Evolutionary conservation across 1,139 yeast species (phyloP), one percentile per base, ranked within the genome.

Genomic region (Spathaspora sp.): DNA sequence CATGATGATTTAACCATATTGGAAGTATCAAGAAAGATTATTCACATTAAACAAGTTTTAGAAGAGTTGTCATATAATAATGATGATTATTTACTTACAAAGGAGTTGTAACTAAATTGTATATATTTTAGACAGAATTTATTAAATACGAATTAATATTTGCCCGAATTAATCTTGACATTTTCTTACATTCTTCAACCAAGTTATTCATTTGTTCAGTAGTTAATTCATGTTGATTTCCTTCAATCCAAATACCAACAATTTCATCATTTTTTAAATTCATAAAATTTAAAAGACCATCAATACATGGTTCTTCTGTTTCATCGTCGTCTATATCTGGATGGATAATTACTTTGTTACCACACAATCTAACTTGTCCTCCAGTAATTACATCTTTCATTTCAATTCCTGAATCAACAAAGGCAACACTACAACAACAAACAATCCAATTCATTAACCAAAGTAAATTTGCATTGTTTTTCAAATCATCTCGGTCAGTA

Each of bases 381-480:
- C 90, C 82, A 4, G 91, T 80, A 1, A 90, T 90, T 45, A 91
- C 68, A 60, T 90, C 96, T 48, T 80, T 72, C 23, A 89, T 64
- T 56, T 89, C 95, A 37, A 91, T 83, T 5, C 89, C 90, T 0
- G 97, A 85, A 63, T 91, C 95, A 1, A 87, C 83, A 50, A 91
- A 65, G 0, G 97, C 96, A 47, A 89, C 63, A 7, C 88, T 78
- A 2, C 86, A 74, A 44, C 86, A 80, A 53, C 84, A 84, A 11
- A 81, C 68, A 7, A 78, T 63, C 71, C 80, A 74, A 41, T 63
- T 64, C 38, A 68, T 61, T 44, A 75, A 63, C 50, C 77, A 70
- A 41, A 76, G 63, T 39, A 78, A 58, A 47, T 67, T 64, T 24
- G 70, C 57, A 31, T 66, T 47, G 6, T 70, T 66, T 10, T 57